Base-by-base conservation (phyloP, 352 stramenopile species). In the Phytophthora aleatoria region DNA sequence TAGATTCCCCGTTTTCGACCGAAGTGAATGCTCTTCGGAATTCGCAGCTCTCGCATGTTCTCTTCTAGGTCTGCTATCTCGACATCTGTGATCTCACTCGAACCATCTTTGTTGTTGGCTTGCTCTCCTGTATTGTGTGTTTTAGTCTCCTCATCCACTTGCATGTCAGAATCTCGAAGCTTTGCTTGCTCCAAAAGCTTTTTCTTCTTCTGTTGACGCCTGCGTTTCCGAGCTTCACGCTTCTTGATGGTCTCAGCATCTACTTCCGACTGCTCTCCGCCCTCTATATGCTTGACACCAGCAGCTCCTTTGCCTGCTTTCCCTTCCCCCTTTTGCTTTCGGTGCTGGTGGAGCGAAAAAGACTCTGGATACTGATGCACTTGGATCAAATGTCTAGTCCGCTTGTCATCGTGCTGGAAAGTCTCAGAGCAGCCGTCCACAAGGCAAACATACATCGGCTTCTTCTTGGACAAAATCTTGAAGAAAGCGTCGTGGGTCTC, bases 401-500 rank as follows among this genome's bases (percentile, higher is more conserved):
- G 74, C 64, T 88, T 88, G 55, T 85, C 73, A 44, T 85, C 73
- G 53, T 83, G 69, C 45, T 57, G 74, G 52, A 84, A 89, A 12
- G 57, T 64, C 13, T 80, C 57, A 7, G 35, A 43, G 45, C 79
- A 89, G 24, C 79, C 79, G 50, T 85, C 77, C 30, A 85, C 79
- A 12, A 89, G 61, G 42, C 79, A 89, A 26, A 64, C 52, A 41
- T 83, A 87, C 77, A 87, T 87, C 27, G 77, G 75, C 55, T 87
- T 77, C 27, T 79, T 80, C 66, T 84, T 85, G 20, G 77, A 78
- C 33, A 89, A 49, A 39, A 89, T 69, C 49, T 79, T 77, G 69
- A 89, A 89, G 51, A 82, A 89, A 48, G 79, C 75, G 58, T 89
- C 79, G 52, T 89, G 79, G 42, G 62, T 85, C 67, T 89, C 79